A percentile compares a stretch with the other conserved stretches of the same genome.
These are phyloP conservation scores for Luvunga scandens DNA, from an alignment of 345 rosid species.

Conservation along the genomic window DNA sequence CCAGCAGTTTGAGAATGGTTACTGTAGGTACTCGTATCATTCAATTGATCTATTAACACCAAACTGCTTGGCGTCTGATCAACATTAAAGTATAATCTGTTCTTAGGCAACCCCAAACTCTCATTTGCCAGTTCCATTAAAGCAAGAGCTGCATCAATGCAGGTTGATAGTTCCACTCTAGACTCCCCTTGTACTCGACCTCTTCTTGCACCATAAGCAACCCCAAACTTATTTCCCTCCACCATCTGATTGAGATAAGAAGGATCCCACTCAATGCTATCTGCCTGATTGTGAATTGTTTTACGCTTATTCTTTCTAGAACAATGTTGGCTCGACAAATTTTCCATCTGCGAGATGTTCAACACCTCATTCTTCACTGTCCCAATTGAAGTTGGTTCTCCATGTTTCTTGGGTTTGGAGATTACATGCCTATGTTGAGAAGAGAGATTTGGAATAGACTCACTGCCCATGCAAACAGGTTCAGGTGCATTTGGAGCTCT, in stretches of 20 bases:
- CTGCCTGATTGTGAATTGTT: slow-evolving; percentile 10
- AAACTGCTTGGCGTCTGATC: not conserved
- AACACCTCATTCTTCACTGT: slow-evolving; percentile 26
- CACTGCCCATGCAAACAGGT: not conserved
- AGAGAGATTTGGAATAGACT: not conserved
- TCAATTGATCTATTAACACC: not conserved
- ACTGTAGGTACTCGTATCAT: not conserved
- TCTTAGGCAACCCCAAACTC: not conserved
- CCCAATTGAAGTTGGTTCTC: slow-evolving; percentile 22
- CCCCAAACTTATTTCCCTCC: not conserved
- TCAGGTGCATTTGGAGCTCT: not conserved
- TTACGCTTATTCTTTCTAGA: slow-evolving; percentile 12
- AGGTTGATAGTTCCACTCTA: not conserved
- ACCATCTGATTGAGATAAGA: not conserved
- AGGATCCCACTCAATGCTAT: not conserved
- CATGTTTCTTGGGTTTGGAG: slow-evolving; percentile 7
- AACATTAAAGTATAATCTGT: not conserved
- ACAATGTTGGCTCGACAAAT: not conserved
- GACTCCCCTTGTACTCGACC: slow-evolving; percentile 8
- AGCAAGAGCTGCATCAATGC: slow-evolving; percentile 7
- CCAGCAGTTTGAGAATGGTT: not conserved
- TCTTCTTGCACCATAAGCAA: slow-evolving; percentile 8
- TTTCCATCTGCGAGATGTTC: slow-evolving; percentile 6
- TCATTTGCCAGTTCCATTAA: slow-evolving; percentile 14
- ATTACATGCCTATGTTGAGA: not conserved